Evolutionary conservation across 2,329 filamentous ascomycete genomes (phyloP).

Genomic region (Emergomyces pasteurianus): DNA sequence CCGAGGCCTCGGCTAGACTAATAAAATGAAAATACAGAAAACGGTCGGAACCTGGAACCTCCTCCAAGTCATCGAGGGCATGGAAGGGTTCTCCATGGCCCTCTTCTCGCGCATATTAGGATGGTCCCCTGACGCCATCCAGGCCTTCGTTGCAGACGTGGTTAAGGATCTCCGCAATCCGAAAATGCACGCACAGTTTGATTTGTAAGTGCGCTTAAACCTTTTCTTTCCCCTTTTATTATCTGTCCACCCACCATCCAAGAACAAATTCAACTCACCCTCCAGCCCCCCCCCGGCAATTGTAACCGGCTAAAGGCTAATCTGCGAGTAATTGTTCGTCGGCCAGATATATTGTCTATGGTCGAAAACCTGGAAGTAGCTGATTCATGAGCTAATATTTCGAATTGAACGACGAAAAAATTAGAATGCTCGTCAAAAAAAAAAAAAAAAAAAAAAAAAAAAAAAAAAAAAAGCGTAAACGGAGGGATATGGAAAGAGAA

Average conservation of each 20-base stretch:
- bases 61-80: constrained; percentile 9
- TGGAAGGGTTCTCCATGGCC: constrained; percentile 12
- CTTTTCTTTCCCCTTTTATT: not conserved
- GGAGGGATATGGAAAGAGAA: too few species aligned
- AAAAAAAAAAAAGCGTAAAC: too few species aligned
- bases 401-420: not conserved
- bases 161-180: constrained; percentile 1
- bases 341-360: not conserved
- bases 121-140: constrained; percentile 8
- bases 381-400: not conserved
- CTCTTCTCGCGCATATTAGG: constrained; percentile 10
- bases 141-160: not conserved
- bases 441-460: too few species aligned
- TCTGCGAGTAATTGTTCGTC: too few species aligned
- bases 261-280: not conserved
- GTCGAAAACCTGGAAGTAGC: not conserved
- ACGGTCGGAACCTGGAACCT: constrained; percentile 11
- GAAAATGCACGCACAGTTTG: constrained; percentile 1
- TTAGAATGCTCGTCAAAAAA: not conserved
- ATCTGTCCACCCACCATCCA: not conserved
- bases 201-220: not conserved
- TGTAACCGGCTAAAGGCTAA: too few species aligned
- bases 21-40: constrained; percentile 5
- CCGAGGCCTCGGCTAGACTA: not conserved
- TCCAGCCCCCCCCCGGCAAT: not conserved